phyloP scores from a whole-genome alignment of 768 basidiomycete genomes.

The Imleria badia region DNA sequence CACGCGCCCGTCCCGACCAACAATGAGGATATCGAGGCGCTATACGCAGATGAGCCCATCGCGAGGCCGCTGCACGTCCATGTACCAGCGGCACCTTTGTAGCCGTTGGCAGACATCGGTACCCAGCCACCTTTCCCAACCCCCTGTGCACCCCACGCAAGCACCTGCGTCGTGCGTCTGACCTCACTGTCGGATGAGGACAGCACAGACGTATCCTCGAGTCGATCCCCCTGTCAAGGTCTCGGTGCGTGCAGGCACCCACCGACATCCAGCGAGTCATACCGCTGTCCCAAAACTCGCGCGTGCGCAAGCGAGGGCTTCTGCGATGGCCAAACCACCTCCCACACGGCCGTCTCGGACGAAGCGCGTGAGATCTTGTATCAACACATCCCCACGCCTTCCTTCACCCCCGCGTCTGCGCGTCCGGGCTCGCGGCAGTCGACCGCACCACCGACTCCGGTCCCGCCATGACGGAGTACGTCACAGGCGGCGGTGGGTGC shows the following conservation, averaged over 20 bases:
- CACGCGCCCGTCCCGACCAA: too few relatives aligned
- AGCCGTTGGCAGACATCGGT: conserved; percentile 4
- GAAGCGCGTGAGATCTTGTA: conserved; percentile 18
- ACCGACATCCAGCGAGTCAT: conserved; percentile 2
- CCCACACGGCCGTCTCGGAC: conserved; percentile 1
- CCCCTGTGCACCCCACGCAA: conserved; percentile 34
- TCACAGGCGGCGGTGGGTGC: conserved; percentile 25
- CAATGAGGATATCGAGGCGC: too few relatives aligned
- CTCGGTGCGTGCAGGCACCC: conserved; percentile 7
- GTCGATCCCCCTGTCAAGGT: conserved; percentile 34
- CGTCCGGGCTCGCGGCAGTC: conserved; percentile 9
- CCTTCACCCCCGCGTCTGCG: conserved; percentile 18
- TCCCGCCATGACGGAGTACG: conserved; percentile 25
- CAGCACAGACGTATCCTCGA: conserved; percentile 19
- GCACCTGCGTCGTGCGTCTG: conserved; percentile 21
- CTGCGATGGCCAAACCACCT: not conserved
- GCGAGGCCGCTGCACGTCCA: conserved; percentile 24
- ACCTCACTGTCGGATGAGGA: conserved; percentile 14
- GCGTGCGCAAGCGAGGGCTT: conserved; percentile 16
- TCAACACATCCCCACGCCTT: conserved; percentile 28
- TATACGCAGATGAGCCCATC: too few relatives aligned
- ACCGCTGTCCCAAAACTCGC: conserved; percentile 5
- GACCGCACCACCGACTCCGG: conserved; percentile 16
- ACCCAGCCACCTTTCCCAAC: conserved; percentile 18
- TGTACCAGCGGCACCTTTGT: conserved; percentile 23